Conservation (phyloP, 768 basidiomycete genomes). For the Lactarius deliciosus region DNA sequence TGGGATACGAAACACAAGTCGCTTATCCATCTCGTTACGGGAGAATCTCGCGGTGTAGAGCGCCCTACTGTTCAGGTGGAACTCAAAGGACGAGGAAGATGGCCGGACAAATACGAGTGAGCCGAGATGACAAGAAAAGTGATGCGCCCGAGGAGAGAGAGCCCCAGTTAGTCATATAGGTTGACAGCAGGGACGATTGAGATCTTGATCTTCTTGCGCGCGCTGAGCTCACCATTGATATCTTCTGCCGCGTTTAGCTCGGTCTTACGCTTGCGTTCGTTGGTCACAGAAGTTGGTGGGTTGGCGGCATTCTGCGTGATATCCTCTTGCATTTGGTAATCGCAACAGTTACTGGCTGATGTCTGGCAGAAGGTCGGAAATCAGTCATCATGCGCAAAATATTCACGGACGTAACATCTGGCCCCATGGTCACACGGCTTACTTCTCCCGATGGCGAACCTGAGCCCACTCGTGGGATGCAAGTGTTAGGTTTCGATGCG, state of each 20-base stretch:
- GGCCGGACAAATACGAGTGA: neutral
- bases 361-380: neutral
- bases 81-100: neutral
- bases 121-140: conserved; percentile 3
- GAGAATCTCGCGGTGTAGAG: conserved; percentile 6
- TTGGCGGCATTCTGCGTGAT: conserved; percentile 33
- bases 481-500: conserved; percentile 15
- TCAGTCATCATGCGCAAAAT: neutral
- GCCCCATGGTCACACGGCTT: neutral
- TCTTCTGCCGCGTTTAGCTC: conserved; percentile 24
- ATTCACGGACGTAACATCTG: conserved; percentile 1
- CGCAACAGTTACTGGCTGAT: conserved; percentile 6
- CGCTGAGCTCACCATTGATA: conserved; percentile 33
- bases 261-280: conserved; percentile 39
- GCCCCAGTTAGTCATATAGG: conserved; percentile 59
- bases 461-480: neutral
- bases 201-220: conserved; percentile 66
- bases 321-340: conserved; percentile 44
- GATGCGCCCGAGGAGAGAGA: neutral
- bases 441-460: neutral
- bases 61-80: neutral
- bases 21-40: neutral
- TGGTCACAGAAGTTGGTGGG: conserved; percentile 28
- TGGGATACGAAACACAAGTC: neutral
- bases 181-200: conserved; percentile 69